Evolutionary conservation across 495 filamentous ascomycete species (phyloP), one percentile per base, ranked within the genome.

Genomic region (Xylaria sp.): DNA sequence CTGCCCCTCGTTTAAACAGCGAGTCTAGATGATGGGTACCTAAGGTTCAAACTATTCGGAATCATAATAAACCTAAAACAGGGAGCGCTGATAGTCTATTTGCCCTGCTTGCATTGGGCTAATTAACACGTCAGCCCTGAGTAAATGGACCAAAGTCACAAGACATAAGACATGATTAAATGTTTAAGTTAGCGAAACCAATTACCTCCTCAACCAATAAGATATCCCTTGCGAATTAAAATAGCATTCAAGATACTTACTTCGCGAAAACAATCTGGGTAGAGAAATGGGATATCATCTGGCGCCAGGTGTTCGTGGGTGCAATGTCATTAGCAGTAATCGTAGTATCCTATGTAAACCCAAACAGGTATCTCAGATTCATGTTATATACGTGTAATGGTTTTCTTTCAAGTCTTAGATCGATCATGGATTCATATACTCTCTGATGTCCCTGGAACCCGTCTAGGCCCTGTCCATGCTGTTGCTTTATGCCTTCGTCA

Each of bases 381-480:
- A 43, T 43, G n/a, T 53, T 41, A 53, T 55, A 26, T 41, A 67
- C 11, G 21, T 71, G 67, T 72, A 65, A 71, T 71, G 68, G 68
- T 74, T 73, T 68, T 61, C 65, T 72, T 61, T 37, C 37, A 53
- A 53, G 65, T 44, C 52, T 26, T 67, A 21, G 15, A 52, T 70
- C 26, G 31, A 40, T 26, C 31, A 46, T 61, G 50, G 58, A 55
- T 50, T 61, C 59, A 64, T 59, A 69, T 24, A 57, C 50, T 63
- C 69, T 71, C 35, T 53, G 31, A 65, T 61, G 43, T 59, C 67
- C 72, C 66, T 17, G 48, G 62, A 57, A 59, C 70, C 65, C 61
- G 64, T 74, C 35, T 71, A 48, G 57, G 71, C 73, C 53, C 53
- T 62, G 61, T 69, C 65, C 41, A 71, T 70, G 75, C 57, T 71